phyloP scores from a whole-genome alignment of 2,329 filamentous ascomycete species.

The Chaetomium strumarium region DNA sequence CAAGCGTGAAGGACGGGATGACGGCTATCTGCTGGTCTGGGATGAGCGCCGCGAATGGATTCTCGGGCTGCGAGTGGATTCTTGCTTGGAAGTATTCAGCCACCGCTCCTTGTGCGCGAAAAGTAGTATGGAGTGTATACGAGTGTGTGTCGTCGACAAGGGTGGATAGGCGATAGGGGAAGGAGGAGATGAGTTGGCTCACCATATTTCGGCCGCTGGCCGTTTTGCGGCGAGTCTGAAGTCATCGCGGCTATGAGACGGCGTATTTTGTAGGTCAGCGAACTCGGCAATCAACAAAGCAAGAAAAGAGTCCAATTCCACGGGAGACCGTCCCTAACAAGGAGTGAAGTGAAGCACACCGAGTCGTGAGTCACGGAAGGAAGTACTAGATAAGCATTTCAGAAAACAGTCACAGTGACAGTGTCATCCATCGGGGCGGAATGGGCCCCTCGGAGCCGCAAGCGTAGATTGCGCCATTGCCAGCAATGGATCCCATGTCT shows the following conservation, averaged over 20 bases:
- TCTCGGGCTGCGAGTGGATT: constrained; percentile 70
- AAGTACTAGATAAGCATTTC: background rate
- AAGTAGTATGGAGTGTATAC: background rate
- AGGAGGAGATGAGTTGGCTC: constrained; percentile 16
- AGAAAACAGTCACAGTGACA: background rate
- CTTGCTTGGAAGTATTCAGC: constrained; percentile 64
- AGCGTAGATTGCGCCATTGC: constrained; percentile 26
- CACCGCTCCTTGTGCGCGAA: constrained; percentile 35
- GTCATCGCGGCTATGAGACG: constrained; percentile 13
- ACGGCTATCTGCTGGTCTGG: constrained; percentile 82
- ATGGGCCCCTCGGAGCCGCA: constrained; percentile 16
- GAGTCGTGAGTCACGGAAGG: background rate
- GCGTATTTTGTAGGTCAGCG: background rate
- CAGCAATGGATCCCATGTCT: constrained; percentile 1
- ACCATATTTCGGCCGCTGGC: constrained; percentile 23
- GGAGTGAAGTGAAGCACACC: background rate
- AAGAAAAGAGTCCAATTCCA: too few relatives aligned
- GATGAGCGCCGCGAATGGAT: constrained; percentile 81
- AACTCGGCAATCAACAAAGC: background rate
- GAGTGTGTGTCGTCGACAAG: background rate
- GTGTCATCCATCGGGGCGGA: constrained; percentile 4
- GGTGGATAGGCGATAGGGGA: background rate
- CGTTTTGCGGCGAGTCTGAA: constrained; percentile 10
- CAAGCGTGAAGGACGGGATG: constrained; percentile 83
- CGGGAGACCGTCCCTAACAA: background rate